A percentile compares a stretch with the other conserved stretches of the same genome.
These are phyloP conservation scores for Eimeria brunetti DNA, from an alignment of 169 alveolate genomes.

Conservation along the genomic window DNA sequence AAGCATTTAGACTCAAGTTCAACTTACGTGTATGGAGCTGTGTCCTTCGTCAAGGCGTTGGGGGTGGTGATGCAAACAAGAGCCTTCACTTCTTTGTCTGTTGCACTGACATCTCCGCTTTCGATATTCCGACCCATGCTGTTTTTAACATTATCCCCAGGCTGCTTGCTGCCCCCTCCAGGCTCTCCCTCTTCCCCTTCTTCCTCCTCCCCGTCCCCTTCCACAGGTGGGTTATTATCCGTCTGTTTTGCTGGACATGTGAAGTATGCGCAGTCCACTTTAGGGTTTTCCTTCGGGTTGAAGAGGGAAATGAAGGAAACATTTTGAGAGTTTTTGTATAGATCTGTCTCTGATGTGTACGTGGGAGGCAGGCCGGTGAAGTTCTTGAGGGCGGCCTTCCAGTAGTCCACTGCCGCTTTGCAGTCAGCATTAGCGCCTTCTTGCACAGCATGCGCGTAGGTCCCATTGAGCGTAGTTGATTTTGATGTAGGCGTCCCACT, in stretches of 20 bases:
- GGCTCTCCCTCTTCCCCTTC: too few species aligned
- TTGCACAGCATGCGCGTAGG: background rate
- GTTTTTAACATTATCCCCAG: too few species aligned
- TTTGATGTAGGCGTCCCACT: background rate
- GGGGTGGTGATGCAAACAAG: conserved; percentile 19
- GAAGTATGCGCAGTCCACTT: conserved; percentile 11
- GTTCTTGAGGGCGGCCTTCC: background rate
- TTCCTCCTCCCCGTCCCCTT: too few species aligned
- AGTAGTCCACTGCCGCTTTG: background rate
- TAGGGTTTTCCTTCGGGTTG: background rate
- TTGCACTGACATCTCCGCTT: too few species aligned
- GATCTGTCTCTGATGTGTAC: background rate
- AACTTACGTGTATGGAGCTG: background rate
- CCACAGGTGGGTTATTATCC: too few species aligned
- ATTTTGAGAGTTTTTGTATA: background rate
- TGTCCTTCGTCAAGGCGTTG: background rate
- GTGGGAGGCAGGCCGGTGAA: background rate
- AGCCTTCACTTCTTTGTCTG: conserved; percentile 5
- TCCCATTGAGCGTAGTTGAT: background rate
- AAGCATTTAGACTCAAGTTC: too few species aligned
- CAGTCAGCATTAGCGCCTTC: background rate
- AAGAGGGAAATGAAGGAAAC: background rate
- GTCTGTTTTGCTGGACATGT: background rate
- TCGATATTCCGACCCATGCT: too few species aligned
- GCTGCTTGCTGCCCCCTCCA: too few species aligned